These are phyloP conservation scores for Hygrocybe coccinea DNA, from an alignment of 768 basidiomycete species.

Conservation along the genomic window DNA sequence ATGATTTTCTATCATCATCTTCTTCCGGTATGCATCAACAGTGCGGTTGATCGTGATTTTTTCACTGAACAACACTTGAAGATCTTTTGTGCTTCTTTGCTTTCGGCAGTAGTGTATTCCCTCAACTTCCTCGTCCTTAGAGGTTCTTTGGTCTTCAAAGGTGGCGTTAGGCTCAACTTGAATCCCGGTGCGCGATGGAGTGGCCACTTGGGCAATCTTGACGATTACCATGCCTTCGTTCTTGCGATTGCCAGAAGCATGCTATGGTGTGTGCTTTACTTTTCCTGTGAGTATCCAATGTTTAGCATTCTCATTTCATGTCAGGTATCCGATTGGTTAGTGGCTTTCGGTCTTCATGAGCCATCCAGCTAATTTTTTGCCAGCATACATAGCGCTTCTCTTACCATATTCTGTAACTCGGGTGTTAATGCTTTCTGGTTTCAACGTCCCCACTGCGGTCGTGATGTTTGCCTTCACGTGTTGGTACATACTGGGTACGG, in stretches of 20 bases:
- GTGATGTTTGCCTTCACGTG: conserved; percentile 49
- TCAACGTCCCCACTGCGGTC: conserved; percentile 40
- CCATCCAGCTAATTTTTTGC: not conserved
- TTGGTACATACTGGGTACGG: conserved; percentile 51
- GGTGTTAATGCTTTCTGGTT: conserved; percentile 46
- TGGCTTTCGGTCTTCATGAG: not conserved
- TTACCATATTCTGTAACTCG: conserved; percentile 55
- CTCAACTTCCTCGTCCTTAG: conserved; percentile 58
- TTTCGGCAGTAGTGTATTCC: conserved; percentile 55
- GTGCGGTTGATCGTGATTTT: not conserved
- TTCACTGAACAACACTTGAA: conserved; percentile 15
- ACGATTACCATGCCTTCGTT: conserved; percentile 59
- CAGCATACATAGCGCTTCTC: conserved; percentile 57
- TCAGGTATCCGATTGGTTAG: conserved; percentile 60
- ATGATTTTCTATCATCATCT: conserved; percentile 51
- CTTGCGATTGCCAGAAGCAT: conserved; percentile 59
- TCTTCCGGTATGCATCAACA: conserved; percentile 47
- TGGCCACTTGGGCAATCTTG: conserved; percentile 27
- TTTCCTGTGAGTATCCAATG: conserved; percentile 2
- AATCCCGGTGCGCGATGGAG: conserved; percentile 45
- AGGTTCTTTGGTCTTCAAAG: conserved; percentile 48
- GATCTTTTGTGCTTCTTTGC: conserved; percentile 55
- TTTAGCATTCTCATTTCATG: conserved; percentile 3
- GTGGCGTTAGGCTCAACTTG: conserved; percentile 48
- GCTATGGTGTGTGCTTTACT: conserved; percentile 51